A percentile compares a stretch with the other conserved stretches of the same genome.
Evolutionary conservation across 495 filamentous ascomycete genomes (phyloP).

Genomic region (Lasiosphaeriaceae sp.): DNA sequence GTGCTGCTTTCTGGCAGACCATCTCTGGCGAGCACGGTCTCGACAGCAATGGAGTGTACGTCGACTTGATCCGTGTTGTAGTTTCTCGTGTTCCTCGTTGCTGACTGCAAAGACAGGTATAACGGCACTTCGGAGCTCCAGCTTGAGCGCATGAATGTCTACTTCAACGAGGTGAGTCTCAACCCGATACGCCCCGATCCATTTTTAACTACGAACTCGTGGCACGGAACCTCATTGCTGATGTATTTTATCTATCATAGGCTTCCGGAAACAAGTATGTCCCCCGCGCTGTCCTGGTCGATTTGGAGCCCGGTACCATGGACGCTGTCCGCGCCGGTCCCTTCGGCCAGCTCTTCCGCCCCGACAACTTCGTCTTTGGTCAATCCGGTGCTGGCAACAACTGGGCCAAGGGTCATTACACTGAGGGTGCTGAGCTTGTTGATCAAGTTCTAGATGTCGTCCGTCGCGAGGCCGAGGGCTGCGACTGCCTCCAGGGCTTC

Average conservation of each 20-base stretch:
- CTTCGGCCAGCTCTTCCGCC: slow-evolving; percentile 99
- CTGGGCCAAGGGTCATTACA: slow-evolving; percentile 99
- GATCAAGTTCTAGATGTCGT: slow-evolving; percentile 98
- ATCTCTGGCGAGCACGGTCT: slow-evolving; percentile 99
- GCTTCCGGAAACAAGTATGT: slow-evolving; percentile 98
- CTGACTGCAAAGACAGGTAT: slow-evolving; percentile 62
- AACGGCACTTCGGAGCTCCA: slow-evolving; percentile 97
- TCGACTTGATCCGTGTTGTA: slow-evolving; percentile 12
- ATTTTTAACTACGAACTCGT: neutral
- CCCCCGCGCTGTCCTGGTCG: slow-evolving; percentile 97
- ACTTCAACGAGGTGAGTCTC: slow-evolving; percentile 93
- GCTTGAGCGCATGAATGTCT: slow-evolving; percentile 99
- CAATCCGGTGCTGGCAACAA: slow-evolving; percentile 99
- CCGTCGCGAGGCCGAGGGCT: slow-evolving; percentile 96
- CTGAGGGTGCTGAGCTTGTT: slow-evolving; percentile 98
- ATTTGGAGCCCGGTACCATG: slow-evolving; percentile 98
- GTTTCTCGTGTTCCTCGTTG: slow-evolving; percentile 4
- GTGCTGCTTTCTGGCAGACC: slow-evolving; percentile 99
- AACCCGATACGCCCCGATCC: neutral
- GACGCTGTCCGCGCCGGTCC: slow-evolving; percentile 98
- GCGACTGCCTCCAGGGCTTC: slow-evolving; percentile 99
- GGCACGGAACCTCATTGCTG: neutral
- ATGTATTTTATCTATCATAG: slow-evolving; percentile 43
- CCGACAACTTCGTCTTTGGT: slow-evolving; percentile 99
- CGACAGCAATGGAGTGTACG: slow-evolving; percentile 77